Conservation (phyloP, 1,284 basidiomycete species). For the Cryptococcus maquisensis region DNA sequence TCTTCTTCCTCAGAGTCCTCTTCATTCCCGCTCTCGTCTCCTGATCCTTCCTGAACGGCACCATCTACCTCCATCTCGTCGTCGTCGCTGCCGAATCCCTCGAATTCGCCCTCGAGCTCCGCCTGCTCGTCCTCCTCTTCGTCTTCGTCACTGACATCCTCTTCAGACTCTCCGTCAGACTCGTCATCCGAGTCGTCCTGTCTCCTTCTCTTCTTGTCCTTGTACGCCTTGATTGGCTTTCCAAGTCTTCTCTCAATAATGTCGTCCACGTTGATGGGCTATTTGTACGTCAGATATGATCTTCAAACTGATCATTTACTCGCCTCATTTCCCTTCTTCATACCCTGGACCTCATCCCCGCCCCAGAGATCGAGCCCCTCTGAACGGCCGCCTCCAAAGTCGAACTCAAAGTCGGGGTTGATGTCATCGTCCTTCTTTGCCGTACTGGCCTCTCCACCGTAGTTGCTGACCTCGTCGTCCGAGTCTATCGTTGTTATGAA, state of each 20-base stretch:
- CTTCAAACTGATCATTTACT: constrained; percentile 28
- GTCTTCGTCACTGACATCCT: constrained; percentile 19
- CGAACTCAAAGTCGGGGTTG: constrained; percentile 77
- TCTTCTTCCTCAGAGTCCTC: constrained; percentile 49
- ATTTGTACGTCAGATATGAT: constrained; percentile 3
- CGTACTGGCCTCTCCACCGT: constrained; percentile 19
- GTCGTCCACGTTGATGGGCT: constrained; percentile 82
- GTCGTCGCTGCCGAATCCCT: constrained; percentile 20
- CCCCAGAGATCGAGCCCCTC: constrained; percentile 39
- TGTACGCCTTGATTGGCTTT: constrained; percentile 41
- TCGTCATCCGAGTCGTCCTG: constrained; percentile 35
- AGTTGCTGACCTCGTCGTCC: constrained; percentile 43
- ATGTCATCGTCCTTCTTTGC: constrained; percentile 56
- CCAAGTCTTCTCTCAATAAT: constrained; percentile 70
- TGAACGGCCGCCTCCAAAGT: constrained; percentile 55
- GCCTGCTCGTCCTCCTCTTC: constrained; percentile 32
- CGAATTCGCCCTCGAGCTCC: constrained; percentile 25
- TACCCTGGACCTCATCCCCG: constrained; percentile 34
- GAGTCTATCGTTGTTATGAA: constrained; percentile 50
- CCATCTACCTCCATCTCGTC: constrained; percentile 38
- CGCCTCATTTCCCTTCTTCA: constrained; percentile 60
- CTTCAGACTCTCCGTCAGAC: constrained; percentile 24
- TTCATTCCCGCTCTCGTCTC: constrained; percentile 37
- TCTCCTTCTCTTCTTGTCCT: constrained; percentile 60
- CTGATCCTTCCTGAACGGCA: constrained; percentile 30